A percentile compares a stretch with the other conserved stretches of the same genome.
Evolutionary conservation across 2,329 filamentous ascomycete species (phyloP).

Genomic region (Clarireedia monteithiana): DNA sequence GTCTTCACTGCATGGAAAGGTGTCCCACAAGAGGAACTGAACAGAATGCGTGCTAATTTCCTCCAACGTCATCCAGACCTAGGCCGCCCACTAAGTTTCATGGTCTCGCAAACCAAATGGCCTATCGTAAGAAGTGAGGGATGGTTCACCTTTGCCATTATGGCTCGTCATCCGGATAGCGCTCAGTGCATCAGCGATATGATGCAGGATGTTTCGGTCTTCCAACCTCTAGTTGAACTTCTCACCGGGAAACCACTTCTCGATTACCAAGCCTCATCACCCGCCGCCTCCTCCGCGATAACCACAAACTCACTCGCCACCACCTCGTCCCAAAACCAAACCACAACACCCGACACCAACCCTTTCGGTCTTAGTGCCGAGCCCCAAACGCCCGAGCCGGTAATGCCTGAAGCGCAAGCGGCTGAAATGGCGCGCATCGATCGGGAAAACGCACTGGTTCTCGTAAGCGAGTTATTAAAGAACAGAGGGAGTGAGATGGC

Average conservation of each 20-base stretch:
- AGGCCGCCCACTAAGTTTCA: slow-evolving; percentile 37
- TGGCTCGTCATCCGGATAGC: slow-evolving; percentile 45
- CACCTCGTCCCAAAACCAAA: not conserved
- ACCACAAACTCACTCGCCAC: slow-evolving; percentile 1
- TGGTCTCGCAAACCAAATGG: slow-evolving; percentile 51
- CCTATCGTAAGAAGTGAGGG: slow-evolving; percentile 51
- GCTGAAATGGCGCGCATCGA: slow-evolving; percentile 44
- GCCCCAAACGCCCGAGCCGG: slow-evolving; percentile 4
- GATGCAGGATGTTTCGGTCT: slow-evolving; percentile 36
- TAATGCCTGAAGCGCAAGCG: slow-evolving; percentile 21
- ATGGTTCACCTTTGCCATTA: slow-evolving; percentile 55
- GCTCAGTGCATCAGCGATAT: slow-evolving; percentile 38
- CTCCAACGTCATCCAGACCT: slow-evolving; percentile 27
- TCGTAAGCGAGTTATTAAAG: slow-evolving; percentile 48
- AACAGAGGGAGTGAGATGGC: slow-evolving; percentile 36
- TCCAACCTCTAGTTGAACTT: slow-evolving; percentile 38
- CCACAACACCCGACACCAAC: not conserved
- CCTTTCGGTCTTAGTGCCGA: not conserved
- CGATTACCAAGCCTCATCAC: slow-evolving; percentile 11
- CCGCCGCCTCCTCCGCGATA: not conserved
- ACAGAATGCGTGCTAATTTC: slow-evolving; percentile 29
- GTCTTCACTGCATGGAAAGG: slow-evolving; percentile 39
- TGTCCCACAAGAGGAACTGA: slow-evolving; percentile 27
- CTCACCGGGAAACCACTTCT: slow-evolving; percentile 38
- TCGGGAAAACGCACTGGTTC: slow-evolving; percentile 52